Evolutionary conservation across 495 filamentous ascomycete genomes (phyloP).

Genomic region (Tuber magnatum): DNA sequence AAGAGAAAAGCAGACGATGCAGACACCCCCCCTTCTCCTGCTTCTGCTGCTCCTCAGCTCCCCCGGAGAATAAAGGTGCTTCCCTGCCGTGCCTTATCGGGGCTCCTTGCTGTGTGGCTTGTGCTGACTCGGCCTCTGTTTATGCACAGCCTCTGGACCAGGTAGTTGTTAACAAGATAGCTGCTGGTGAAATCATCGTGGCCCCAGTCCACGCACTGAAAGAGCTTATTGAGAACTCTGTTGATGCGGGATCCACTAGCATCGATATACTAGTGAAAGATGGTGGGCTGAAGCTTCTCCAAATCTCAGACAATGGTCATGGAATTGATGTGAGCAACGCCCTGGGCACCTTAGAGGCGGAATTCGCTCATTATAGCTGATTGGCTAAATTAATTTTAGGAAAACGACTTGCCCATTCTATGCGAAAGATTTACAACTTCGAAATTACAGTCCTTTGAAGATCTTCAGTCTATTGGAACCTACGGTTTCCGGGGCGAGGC

Average conservation of each 20-base stretch:
- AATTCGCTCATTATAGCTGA: conserved; percentile 19
- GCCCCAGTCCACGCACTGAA: conserved; percentile 95
- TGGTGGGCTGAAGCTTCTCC: conserved; percentile 90
- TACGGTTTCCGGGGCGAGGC: conserved; percentile 98
- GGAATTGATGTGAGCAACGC: conserved; percentile 68
- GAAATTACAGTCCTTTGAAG: conserved; percentile 91
- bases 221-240: conserved; percentile 94
- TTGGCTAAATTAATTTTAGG: conserved; percentile 45
- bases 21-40: conserved; percentile 22
- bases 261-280: conserved; percentile 92
- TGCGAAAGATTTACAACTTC: conserved; percentile 97
- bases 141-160: conserved; percentile 68
- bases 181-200: conserved; percentile 98
- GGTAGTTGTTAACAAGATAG: conserved; percentile 98
- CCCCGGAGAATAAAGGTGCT: conserved; percentile 44
- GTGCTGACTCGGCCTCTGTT: conserved; percentile 17
- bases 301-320: conserved; percentile 97
- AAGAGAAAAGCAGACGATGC: conserved; percentile 42
- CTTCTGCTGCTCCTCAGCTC: conserved; percentile 14
- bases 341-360: not conserved
- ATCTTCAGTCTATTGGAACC: conserved; percentile 81
- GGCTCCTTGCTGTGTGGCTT: conserved; percentile 11
- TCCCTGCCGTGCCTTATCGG: conserved; percentile 9
- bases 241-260: conserved; percentile 88
- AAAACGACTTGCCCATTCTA: conserved; percentile 84